Base-by-base conservation (phyloP, 805 yeast genomes). In the Myxozyma monticola region DNA sequence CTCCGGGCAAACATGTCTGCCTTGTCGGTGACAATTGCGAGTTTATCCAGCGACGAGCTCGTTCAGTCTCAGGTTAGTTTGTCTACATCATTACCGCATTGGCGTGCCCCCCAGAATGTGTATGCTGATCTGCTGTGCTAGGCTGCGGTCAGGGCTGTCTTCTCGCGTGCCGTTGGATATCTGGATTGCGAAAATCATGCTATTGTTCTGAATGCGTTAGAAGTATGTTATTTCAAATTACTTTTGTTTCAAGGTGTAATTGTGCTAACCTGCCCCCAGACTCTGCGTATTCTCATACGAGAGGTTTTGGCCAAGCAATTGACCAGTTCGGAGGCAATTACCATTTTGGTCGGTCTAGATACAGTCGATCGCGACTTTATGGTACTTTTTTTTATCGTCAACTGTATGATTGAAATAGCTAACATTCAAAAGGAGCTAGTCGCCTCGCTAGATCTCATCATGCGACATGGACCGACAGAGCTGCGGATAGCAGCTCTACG, bases 301-400 rank as follows among this genome's bases (percentile, higher is more conserved):
- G 61, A 59, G 33, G 47, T 68, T 0, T 57, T 65, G 26, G 49
- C 51, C 35, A 64, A 62, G 51, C 54, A 54, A 18, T 60, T 67
- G 37, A 51, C 67, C 7, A 58, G 64, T 20, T 43, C 68, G 0
- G 71, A 68, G 17, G 51, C 61, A 3, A 65, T 70, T 17, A 33
- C 64, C 2, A 61, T 66, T 3, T 52, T 71, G 12, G 67, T 70
- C 0, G 74, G 75, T 2, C 50, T 69, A 15, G 69, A 67, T 20
- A 48, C 51, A 9, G 66, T 69, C 14, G 71, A 68, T 33, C 42
- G 39, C 24, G 51, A 44, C 10, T 49, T 45, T 25, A 20, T 29
- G 42, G 51, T 42, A 33, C 21, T 26, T 28, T 31, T 36, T 14
- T 14, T 18, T 15, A 12, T 18, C 26, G 10, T 21, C 18, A 8